Conservation (phyloP, 495 filamentous ascomycete genomes). For the Hypoxylon crocopeplum region DNA sequence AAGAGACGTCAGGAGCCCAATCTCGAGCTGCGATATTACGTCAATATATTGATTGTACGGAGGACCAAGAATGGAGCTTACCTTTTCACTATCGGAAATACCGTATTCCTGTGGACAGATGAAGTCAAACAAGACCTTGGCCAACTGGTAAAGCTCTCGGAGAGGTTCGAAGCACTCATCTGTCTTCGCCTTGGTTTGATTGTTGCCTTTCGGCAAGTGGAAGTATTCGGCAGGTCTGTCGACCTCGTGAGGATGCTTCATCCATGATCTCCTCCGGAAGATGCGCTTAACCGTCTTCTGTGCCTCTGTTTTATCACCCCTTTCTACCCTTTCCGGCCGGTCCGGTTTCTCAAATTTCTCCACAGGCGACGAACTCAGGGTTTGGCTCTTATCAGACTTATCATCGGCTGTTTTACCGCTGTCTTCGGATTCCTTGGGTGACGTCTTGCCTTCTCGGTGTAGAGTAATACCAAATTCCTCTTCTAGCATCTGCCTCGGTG, state of each 20-base stretch:
- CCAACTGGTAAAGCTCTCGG: slow-evolving; percentile 87
- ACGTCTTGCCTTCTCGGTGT: slow-evolving; percentile 45
- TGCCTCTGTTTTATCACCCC: slow-evolving; percentile 35
- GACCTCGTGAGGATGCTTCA: slow-evolving; percentile 50
- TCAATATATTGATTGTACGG: slow-evolving; percentile 6
- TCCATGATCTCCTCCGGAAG: slow-evolving; percentile 59
- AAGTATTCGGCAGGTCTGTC: slow-evolving; percentile 76
- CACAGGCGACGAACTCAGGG: slow-evolving; percentile 19
- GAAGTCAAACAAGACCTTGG: slow-evolving; percentile 96
- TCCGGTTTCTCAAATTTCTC: slow-evolving; percentile 41
- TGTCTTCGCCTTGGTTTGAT: slow-evolving; percentile 78
- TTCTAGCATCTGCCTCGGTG: slow-evolving; percentile 69
- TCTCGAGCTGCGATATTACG: slow-evolving; percentile 68
- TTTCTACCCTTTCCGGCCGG: slow-evolving; percentile 27
- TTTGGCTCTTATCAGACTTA: slow-evolving; percentile 45
- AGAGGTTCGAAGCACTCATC: slow-evolving; percentile 86
- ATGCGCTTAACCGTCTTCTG: slow-evolving; percentile 57
- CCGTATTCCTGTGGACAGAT: slow-evolving; percentile 98
- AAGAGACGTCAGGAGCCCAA: slow-evolving; percentile 90
- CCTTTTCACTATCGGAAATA: slow-evolving; percentile 89
- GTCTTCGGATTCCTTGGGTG: slow-evolving; percentile 46
- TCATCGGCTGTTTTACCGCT: slow-evolving; percentile 36
- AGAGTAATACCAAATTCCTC: slow-evolving; percentile 61
- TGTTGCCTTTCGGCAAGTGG: slow-evolving; percentile 79
- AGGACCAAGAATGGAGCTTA: slow-evolving; percentile 21